Base-by-base conservation (phyloP, 371 early-diverging fungal species). In the Coemansia sp. region DNA sequence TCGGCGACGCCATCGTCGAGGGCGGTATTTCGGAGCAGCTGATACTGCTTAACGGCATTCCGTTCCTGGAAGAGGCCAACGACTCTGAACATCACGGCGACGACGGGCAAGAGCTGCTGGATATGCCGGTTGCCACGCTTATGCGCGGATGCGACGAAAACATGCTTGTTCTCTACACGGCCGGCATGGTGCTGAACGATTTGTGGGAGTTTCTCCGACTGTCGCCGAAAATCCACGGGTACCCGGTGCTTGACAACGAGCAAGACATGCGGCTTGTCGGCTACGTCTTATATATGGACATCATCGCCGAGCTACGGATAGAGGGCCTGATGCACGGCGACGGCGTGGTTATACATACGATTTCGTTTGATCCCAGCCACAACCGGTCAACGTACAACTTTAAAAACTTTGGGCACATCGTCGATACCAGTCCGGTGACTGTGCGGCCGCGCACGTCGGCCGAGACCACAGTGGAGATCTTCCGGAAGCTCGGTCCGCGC, bases 391-490 rank as follows among this genome's bases (percentile, higher is more conserved):
- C 55, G 32, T 67, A 89, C n/a, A 88, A 10, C 4, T 10, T 40
- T 4, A 10, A 12, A n/a, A 8, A 90, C 62, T 87, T 93, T 81
- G 85, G 89, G 3, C 82, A 80, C 0, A 88, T 88, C 61, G 86
- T 94, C 60, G 89, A 93, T 57, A 52, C 84, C 82, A 91, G 93
- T 5, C 95, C 98, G 0, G 84, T 95, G 24, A 87, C 89, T 0
- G 89, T 97, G 5, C 82, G 89, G 34, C 87, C 91, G 3, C 83
- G 84, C 47, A 77, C 89, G n/a, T 84, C 93, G 4, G 79, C 93
- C 36, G 98, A 95, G 63, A 87, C 93, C 0, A 93, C 92, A 0
- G 80, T 88, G 68, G 95, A 95, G 78, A 82, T 98, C 66, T 96
- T 97, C 76, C 88, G 90, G 55, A 92, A 94, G 74, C 77, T 98